These are phyloP conservation scores for Lotmaria passim DNA, from an alignment of 208 protist genomes.

Conservation along the genomic window DNA sequence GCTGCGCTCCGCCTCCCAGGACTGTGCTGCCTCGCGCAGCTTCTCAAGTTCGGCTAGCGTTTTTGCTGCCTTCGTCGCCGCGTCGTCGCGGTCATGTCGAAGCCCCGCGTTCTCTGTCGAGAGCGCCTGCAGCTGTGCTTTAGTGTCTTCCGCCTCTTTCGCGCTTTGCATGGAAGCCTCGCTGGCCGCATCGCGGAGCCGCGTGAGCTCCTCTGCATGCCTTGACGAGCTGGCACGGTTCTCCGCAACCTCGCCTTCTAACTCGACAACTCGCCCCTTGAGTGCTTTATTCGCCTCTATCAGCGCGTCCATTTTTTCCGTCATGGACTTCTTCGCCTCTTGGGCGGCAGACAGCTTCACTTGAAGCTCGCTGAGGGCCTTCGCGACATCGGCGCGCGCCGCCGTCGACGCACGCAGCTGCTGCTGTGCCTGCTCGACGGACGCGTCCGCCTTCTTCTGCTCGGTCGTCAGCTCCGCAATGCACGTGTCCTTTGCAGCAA, in stretches of 20 bases:
- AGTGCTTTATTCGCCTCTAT: neutral
- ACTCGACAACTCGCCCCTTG: neutral
- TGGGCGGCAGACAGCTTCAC: constrained; percentile 9
- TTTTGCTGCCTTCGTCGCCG: neutral
- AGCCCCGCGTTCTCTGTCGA: neutral
- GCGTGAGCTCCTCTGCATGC: neutral
- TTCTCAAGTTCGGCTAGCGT: constrained; percentile 1
- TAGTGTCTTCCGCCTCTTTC: neutral
- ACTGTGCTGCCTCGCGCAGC: neutral
- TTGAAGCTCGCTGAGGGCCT: constrained; percentile 15
- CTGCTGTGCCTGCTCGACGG: neutral
- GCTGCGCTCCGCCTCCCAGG: constrained; percentile 1
- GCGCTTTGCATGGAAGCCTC: neutral
- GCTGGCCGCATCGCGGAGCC: neutral
- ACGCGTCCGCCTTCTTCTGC: neutral
- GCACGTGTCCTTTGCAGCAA: constrained; percentile 24
- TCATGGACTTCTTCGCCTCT: constrained; percentile 1
- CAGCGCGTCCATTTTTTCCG: constrained; percentile 11
- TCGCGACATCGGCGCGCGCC: neutral
- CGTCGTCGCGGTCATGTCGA: neutral
- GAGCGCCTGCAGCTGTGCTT: constrained; percentile 10
- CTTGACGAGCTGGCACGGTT: neutral
- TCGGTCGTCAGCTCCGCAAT: constrained; percentile 22
- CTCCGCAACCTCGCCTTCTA: neutral
- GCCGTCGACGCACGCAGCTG: constrained; percentile 9